A percentile compares a stretch with the other conserved stretches of the same genome.
phyloP scores from a whole-genome alignment of 129 eudicot species.

The Deinandra increscens region DNA sequence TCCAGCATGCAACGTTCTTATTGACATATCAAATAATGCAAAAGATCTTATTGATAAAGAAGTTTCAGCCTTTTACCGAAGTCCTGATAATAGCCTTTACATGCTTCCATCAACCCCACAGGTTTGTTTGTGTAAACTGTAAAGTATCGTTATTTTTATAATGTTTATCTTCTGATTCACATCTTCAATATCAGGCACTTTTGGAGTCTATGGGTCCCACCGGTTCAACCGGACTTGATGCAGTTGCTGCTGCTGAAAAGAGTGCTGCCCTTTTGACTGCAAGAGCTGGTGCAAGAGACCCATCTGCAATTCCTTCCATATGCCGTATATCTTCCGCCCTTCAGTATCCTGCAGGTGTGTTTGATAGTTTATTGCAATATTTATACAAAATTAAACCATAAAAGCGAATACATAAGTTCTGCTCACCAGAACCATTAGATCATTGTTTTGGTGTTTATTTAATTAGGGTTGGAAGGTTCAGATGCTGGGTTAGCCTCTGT shows the following conservation, averaged over 20 bases:
- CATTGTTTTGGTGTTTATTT: constrained; percentile 5
- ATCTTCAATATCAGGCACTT: constrained; percentile 53
- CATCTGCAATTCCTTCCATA: constrained; percentile 94
- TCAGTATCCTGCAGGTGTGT: constrained; percentile 85
- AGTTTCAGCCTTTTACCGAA: constrained; percentile 82
- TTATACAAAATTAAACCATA: neutral
- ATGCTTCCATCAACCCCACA: constrained; percentile 99
- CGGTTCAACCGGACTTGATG: constrained; percentile 81
- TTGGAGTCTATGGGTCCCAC: constrained; percentile 83
- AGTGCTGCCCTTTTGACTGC: constrained; percentile 91
- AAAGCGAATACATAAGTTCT: neutral
- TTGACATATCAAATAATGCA: constrained; percentile 70
- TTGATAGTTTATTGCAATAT: constrained; percentile 12
- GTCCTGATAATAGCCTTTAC: constrained; percentile 96
- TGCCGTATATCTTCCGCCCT: constrained; percentile 97
- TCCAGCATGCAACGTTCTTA: constrained; percentile 77
- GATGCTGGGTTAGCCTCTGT: constrained; percentile 95
- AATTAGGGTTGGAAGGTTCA: constrained; percentile 68
- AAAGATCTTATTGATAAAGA: constrained; percentile 85
- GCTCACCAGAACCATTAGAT: neutral
- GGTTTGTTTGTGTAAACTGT: constrained; percentile 41
- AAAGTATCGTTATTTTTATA: neutral
- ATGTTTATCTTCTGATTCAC: neutral
- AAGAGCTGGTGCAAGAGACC: constrained; percentile 98
- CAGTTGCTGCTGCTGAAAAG: constrained; percentile 83